A percentile compares a stretch with the other conserved stretches of the same genome.
These are phyloP conservation scores for Rhododendron molle DNA, from an alignment of 148 eudicot genomes.

Conservation along the genomic window DNA sequence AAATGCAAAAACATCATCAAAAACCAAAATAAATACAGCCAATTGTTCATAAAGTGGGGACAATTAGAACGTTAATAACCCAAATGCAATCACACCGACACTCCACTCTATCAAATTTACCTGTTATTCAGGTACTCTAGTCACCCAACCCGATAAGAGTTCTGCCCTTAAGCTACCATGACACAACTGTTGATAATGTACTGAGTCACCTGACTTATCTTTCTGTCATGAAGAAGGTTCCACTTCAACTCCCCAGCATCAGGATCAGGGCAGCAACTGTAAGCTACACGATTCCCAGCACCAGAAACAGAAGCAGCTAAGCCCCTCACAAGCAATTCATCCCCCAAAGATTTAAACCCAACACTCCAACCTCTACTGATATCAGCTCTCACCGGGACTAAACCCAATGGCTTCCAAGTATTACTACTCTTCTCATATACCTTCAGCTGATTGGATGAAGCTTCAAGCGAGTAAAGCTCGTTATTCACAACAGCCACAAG, in stretches of 20 bases:
- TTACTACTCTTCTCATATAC: slow-evolving; percentile 55
- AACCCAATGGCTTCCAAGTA: slow-evolving; percentile 62
- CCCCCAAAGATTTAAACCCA: slow-evolving; percentile 71
- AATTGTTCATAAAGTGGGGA: neutral
- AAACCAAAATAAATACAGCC: neutral
- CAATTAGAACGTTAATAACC: neutral
- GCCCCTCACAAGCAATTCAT: slow-evolving; percentile 64
- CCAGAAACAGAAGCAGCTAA: slow-evolving; percentile 26
- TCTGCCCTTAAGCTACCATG: slow-evolving; percentile 55
- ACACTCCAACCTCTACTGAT: slow-evolving; percentile 70
- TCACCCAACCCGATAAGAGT: neutral
- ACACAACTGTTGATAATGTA: slow-evolving; percentile 58
- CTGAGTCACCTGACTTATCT: slow-evolving; percentile 20
- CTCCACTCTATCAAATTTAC: neutral
- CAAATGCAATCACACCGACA: neutral
- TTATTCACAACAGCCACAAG: slow-evolving; percentile 67
- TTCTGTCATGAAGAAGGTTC: slow-evolving; percentile 34
- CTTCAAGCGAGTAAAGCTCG: slow-evolving; percentile 51
- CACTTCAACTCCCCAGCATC: slow-evolving; percentile 35
- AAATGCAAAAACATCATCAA: neutral
- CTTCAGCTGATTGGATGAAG: slow-evolving; percentile 54
- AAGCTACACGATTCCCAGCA: slow-evolving; percentile 41
- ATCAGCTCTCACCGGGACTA: slow-evolving; percentile 62
- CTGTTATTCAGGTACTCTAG: neutral
- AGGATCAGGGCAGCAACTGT: slow-evolving; percentile 57